Evolutionary conservation across 345 rosid genomes (phyloP), one percentile per base, ranked within the genome.

Genomic region (Salix purpurea): DNA sequence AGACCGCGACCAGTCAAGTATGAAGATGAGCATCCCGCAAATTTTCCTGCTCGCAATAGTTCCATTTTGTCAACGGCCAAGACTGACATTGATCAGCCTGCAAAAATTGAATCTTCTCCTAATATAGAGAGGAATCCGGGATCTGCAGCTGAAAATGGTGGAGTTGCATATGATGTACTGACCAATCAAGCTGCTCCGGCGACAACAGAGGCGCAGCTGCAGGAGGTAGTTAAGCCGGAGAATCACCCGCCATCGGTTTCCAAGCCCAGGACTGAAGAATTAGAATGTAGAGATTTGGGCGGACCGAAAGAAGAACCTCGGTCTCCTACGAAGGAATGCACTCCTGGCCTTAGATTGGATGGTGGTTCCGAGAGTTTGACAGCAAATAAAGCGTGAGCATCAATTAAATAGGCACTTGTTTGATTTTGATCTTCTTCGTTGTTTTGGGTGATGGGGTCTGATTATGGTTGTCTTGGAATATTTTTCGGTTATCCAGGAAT

Each of bases 1-100:
- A 90, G 88, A 81, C 99, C 99, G 7, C 83, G 97, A 71, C 92
- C 90, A 2, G 82, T 92, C 8, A 96, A 88, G 86, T 89, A 88
- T 50, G 98, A 94, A 18, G 98, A 94, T 4, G 99, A 96, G 66
- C 89, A 82, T 81, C 87, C 88, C 66, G 79, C 89, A 11, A 69
- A 16, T 54, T 82, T 77, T 58, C 81, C 90, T 4, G 85, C 81
- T 52, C 86, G 93, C 4, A 85, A 70, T 65, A 72, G 80, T 78
- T 76, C 91, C 83, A 77, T 84, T 80, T 82, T 91, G 1, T 79
- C 89, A 13, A 74, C 84, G 18, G 56, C 87, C 42, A 96, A 92
- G 81, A 78, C 77, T 37, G 97, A 89, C 75, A 73, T 67, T 2
- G 94, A 90, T 75, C 90, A 88, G 73, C 75, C 87, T 18, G 74